These are phyloP conservation scores for Crithidia sp. DNA, from an alignment of 208 protist species.

Conservation along the genomic window DNA sequence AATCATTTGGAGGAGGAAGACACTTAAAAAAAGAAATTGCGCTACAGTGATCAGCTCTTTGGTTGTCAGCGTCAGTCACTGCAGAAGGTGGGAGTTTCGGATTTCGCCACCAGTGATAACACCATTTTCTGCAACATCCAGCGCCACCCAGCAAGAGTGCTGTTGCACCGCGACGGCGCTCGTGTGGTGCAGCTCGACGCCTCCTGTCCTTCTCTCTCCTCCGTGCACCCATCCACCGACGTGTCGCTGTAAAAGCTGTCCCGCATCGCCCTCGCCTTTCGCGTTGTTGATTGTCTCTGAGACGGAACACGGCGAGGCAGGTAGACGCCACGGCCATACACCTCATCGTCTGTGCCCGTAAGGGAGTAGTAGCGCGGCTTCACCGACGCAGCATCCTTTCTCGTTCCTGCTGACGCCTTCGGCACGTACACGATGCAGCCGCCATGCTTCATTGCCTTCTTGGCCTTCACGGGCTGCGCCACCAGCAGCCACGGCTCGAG, in stretches of 20 bases:
- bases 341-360: background rate
- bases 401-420: background rate
- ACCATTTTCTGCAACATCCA: no score
- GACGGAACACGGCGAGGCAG: background rate
- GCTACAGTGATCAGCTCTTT: no score
- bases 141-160: background rate
- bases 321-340: background rate
- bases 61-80: no score
- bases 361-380: slow-evolving; percentile 1
- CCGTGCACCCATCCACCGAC: background rate
- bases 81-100: no score
- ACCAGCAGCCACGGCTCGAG: background rate
- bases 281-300: background rate
- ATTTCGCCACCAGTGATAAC: no score
- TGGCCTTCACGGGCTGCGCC: background rate
- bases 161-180: background rate
- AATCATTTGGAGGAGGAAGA: no score
- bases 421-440: background rate
- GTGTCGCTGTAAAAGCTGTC: background rate
- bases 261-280: background rate
- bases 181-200: background rate
- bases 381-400: background rate
- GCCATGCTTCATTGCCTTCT: background rate
- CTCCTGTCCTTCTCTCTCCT: background rate
- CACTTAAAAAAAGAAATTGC: no score